These are phyloP conservation scores for Fusarium anthophilum DNA, from an alignment of 2,329 filamentous ascomycete genomes.

Conservation along the genomic window DNA sequence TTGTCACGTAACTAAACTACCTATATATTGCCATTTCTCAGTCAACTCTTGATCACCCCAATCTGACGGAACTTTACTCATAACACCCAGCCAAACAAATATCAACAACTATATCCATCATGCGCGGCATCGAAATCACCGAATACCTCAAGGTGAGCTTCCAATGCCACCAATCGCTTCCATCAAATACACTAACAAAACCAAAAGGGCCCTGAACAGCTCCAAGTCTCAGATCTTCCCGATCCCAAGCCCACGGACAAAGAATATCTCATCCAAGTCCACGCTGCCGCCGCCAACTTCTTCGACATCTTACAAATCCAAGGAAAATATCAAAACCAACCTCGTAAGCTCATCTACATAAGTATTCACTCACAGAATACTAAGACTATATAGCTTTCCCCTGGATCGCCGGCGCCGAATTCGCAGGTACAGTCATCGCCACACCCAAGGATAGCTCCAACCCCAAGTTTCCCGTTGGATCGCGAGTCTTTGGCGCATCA, in stretches of 20 bases:
- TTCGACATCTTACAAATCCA: conserved; percentile 96
- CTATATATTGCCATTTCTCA: neutral
- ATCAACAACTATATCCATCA: conserved; percentile 51
- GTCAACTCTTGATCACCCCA: no score
- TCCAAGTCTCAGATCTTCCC: conserved; percentile 77
- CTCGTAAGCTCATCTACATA: conserved; percentile 56
- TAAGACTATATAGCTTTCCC: conserved; percentile 67
- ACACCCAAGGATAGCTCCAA: conserved; percentile 63
- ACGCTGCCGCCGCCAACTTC: conserved; percentile 92
- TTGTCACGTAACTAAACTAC: neutral
- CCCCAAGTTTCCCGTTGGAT: conserved; percentile 77
- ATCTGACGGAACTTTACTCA: neutral
- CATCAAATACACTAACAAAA: neutral
- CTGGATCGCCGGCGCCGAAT: conserved; percentile 88
- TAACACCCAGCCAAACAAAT: neutral
- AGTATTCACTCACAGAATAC: neutral
- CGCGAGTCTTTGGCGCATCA: conserved; percentile 84
- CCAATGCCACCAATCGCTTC: neutral
- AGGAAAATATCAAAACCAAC: conserved; percentile 95
- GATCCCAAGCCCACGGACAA: conserved; percentile 75
- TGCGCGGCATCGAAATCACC: conserved; percentile 79
- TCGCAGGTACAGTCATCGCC: conserved; percentile 79
- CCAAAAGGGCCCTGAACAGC: conserved; percentile 76
- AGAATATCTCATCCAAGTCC: conserved; percentile 88
- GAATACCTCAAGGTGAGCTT: conserved; percentile 76